Evolutionary conservation across 2,329 filamentous ascomycete genomes (phyloP).

Genomic region (Aspergillus fumigatus): DNA sequence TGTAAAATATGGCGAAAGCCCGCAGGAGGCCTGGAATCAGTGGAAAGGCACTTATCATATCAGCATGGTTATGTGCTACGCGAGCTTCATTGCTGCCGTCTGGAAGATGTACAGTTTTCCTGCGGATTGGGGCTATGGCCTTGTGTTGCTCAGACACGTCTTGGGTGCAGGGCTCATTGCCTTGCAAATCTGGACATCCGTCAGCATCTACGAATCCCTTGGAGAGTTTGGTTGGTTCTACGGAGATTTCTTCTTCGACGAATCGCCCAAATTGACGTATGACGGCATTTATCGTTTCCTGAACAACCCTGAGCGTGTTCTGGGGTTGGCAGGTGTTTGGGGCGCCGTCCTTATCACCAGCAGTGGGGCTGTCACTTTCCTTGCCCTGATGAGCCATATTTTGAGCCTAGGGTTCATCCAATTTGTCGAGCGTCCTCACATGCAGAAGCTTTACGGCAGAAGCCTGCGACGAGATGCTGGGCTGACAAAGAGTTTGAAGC

Average conservation of each 20-base stretch:
- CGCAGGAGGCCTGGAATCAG: slow-evolving; percentile 89
- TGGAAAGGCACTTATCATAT: slow-evolving; percentile 97
- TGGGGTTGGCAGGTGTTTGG: slow-evolving; percentile 94
- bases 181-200: slow-evolving; percentile 86
- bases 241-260: slow-evolving; percentile 96
- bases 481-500: slow-evolving; percentile 83
- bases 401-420: slow-evolving; percentile 84
- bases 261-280: slow-evolving; percentile 83
- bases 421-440: slow-evolving; percentile 91
- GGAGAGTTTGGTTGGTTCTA: slow-evolving; percentile 99
- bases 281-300: slow-evolving; percentile 96
- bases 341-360: slow-evolving; percentile 90
- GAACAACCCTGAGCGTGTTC: slow-evolving; percentile 93
- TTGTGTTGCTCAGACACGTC: slow-evolving; percentile 80
- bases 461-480: slow-evolving; percentile 82
- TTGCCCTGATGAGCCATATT: slow-evolving; percentile 80
- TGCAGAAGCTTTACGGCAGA: slow-evolving; percentile 93
- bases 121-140: slow-evolving; percentile 78
- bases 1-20: slow-evolving; percentile 89
- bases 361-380: slow-evolving; percentile 78
- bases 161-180: slow-evolving; percentile 74
- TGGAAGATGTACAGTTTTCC: slow-evolving; percentile 97
- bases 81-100: slow-evolving; percentile 81
- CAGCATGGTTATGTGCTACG: slow-evolving; percentile 84
- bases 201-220: slow-evolving; percentile 90